A percentile compares a stretch with the other conserved stretches of the same genome.
These are phyloP conservation scores for Intubia oerlemansii DNA, from an alignment of 2,329 filamentous ascomycete species.

Conservation along the genomic window DNA sequence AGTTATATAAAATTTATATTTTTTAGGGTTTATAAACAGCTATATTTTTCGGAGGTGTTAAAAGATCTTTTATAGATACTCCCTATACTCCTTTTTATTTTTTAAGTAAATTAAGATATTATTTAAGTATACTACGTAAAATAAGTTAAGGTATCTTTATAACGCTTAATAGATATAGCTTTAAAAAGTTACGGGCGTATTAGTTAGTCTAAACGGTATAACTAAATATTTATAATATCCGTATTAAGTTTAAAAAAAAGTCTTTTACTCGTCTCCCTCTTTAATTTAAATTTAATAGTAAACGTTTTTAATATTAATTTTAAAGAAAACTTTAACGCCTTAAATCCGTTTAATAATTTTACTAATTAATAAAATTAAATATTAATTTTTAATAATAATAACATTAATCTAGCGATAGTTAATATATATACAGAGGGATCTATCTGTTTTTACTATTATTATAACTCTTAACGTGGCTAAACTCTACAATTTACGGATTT, in stretches of 20 bases:
- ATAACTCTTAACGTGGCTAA: too few species aligned
- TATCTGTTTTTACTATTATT: too few species aligned
- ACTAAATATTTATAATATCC: not conserved
- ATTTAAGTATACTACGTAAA: not conserved
- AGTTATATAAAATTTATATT: too few species aligned
- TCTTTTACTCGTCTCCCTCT: slow-evolving; percentile 1
- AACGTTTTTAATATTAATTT: not conserved
- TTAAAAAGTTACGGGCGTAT: not conserved
- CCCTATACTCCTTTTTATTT: not conserved
- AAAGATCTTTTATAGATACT: not conserved
- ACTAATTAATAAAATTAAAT: too few species aligned
- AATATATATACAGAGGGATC: too few species aligned
- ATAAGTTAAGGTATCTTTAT: not conserved
- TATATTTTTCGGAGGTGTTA: too few species aligned
- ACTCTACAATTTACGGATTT: too few species aligned
- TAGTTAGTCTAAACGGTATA: not conserved
- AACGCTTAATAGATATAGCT: not conserved
- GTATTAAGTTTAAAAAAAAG: not conserved
- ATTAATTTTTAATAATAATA: too few species aligned
- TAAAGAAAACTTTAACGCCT: not conserved
- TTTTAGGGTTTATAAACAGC: too few species aligned
- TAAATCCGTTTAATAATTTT: too few species aligned
- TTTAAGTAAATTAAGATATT: not conserved
- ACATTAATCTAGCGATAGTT: too few species aligned
- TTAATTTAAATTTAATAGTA: not conserved